A percentile compares a stretch with the other conserved stretches of the same genome.
phyloP scores from a whole-genome alignment of 2,329 filamentous ascomycete species.

The Apiospora kogelbergensis region DNA sequence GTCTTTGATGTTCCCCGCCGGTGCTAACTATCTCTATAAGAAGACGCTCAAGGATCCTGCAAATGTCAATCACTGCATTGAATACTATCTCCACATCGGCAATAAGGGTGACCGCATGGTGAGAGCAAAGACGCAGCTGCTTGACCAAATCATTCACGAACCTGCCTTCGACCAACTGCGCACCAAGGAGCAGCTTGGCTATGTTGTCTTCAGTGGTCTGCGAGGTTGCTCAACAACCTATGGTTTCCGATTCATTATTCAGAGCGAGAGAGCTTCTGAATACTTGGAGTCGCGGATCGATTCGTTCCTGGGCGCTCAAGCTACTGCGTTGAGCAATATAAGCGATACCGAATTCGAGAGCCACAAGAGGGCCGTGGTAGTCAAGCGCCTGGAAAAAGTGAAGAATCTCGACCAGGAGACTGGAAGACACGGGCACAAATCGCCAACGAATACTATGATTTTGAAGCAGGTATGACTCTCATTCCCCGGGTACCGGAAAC shows the following conservation, averaged over 20 bases:
- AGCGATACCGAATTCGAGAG: slow-evolving; percentile 80
- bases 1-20: slow-evolving; percentile 73
- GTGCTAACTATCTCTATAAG: slow-evolving; percentile 81
- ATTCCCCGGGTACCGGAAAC: not conserved
- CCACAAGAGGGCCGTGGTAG: slow-evolving; percentile 86
- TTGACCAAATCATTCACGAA: slow-evolving; percentile 90
- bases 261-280: slow-evolving; percentile 81
- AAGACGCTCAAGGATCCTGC: slow-evolving; percentile 79
- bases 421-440: slow-evolving; percentile 79
- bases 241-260: slow-evolving; percentile 86
- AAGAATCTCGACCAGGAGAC: slow-evolving; percentile 91
- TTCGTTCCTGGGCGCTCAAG: not conserved
- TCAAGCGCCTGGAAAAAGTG: slow-evolving; percentile 83
- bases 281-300: slow-evolving; percentile 90
- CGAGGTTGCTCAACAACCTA: slow-evolving; percentile 73
- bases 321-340: slow-evolving; percentile 44
- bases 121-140: slow-evolving; percentile 75
- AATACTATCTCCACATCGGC: slow-evolving; percentile 73
- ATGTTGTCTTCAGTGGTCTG: slow-evolving; percentile 86
- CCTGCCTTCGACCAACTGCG: slow-evolving; percentile 91
- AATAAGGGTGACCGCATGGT: slow-evolving; percentile 66
- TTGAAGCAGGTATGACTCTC: slow-evolving; percentile 68
- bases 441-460: slow-evolving; percentile 83
- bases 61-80: slow-evolving; percentile 86
- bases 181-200: slow-evolving; percentile 96